A percentile compares a stretch with the other conserved stretches of the same genome.
Conservation (phyloP, 1,284 basidiomycete species). For the Mycena citricolor region DNA sequence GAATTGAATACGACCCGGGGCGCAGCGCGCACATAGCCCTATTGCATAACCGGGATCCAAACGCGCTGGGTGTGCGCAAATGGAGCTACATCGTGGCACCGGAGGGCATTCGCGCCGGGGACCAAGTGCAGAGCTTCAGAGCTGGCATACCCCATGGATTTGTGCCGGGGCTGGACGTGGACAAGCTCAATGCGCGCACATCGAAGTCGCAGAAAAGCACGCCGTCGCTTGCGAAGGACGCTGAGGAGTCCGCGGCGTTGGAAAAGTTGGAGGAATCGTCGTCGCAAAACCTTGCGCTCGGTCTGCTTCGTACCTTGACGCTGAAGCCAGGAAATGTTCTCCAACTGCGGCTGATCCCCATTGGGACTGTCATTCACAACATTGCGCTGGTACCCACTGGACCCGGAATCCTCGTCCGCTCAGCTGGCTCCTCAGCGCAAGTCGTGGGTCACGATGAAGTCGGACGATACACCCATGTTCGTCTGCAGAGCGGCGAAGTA, state of each 20-base stretch:
- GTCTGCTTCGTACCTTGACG: conserved; percentile 83
- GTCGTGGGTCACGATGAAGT: conserved; percentile 75
- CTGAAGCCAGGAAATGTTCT: conserved; percentile 94
- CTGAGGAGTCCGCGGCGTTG: conserved; percentile 17
- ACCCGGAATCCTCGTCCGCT: conserved; percentile 82
- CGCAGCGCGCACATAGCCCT: conserved; percentile 94
- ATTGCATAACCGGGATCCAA: conserved; percentile 59
- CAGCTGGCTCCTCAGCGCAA: conserved; percentile 86
- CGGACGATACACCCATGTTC: conserved; percentile 78
- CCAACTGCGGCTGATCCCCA: conserved; percentile 87
- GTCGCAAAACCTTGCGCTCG: conserved; percentile 72
- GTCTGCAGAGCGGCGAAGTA: conserved; percentile 91
- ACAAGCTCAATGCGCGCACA: conserved; percentile 27
- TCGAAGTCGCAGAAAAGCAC: conserved; percentile 24
- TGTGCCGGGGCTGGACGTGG: conserved; percentile 59
- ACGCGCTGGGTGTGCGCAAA: conserved; percentile 46
- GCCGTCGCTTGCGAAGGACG: conserved; percentile 18
- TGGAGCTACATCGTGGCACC: conserved; percentile 92
- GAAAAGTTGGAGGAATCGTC: conserved; percentile 33
- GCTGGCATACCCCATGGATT: conserved; percentile 77
- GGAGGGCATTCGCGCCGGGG: conserved; percentile 86
- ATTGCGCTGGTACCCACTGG: conserved; percentile 79
- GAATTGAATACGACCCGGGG: conserved; percentile 97
- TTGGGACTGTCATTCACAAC: conserved; percentile 89
- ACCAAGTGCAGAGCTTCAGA: conserved; percentile 87